A percentile compares a stretch with the other conserved stretches of the same genome.
Conservation (phyloP, 176 grass and related monocot genomes). For the Zea luxurians region DNA sequence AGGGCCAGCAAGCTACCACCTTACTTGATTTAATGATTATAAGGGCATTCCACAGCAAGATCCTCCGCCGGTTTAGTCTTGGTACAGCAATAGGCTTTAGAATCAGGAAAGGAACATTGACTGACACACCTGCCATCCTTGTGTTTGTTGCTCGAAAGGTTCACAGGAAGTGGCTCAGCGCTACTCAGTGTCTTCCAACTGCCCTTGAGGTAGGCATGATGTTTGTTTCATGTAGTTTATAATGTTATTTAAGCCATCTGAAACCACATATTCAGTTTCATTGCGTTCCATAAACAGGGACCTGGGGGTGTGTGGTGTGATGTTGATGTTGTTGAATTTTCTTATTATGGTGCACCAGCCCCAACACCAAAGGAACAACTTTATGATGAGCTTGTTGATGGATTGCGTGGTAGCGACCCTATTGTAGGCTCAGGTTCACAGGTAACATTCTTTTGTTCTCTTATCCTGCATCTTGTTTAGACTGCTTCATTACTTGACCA, state of each 20-base stretch:
- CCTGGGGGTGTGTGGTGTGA: conserved; percentile 96
- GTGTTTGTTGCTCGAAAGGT: conserved; percentile 97
- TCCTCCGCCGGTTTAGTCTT: conserved; percentile 79
- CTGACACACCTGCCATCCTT: conserved; percentile 83
- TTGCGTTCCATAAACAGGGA: conserved; percentile 54
- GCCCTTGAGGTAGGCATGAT: conserved; percentile 65
- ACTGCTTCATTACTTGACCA: background rate
- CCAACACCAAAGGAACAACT: conserved; percentile 92
- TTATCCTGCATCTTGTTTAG: conserved; percentile 14
- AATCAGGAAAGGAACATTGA: conserved; percentile 80
- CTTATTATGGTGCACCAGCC: conserved; percentile 95
- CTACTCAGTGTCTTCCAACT: conserved; percentile 75
- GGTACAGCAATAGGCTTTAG: conserved; percentile 90
- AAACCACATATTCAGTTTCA: conserved; percentile 6
- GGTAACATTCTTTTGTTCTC: conserved; percentile 43
- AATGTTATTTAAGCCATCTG: conserved; percentile 21
- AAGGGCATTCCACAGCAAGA: conserved; percentile 98
- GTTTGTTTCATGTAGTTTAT: conserved; percentile 8
- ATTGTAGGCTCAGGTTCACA: conserved; percentile 92
- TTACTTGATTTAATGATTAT: conserved; percentile 98
- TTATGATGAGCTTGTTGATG: conserved; percentile 92
- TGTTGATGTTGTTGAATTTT: conserved; percentile 98
- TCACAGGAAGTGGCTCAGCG: conserved; percentile 81
- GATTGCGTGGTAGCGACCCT: conserved; percentile 84
- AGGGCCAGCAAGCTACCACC: conserved; percentile 80